Evolutionary conservation across 306 rosid genomes (phyloP).

Genomic region (Quercus gilva): DNA sequence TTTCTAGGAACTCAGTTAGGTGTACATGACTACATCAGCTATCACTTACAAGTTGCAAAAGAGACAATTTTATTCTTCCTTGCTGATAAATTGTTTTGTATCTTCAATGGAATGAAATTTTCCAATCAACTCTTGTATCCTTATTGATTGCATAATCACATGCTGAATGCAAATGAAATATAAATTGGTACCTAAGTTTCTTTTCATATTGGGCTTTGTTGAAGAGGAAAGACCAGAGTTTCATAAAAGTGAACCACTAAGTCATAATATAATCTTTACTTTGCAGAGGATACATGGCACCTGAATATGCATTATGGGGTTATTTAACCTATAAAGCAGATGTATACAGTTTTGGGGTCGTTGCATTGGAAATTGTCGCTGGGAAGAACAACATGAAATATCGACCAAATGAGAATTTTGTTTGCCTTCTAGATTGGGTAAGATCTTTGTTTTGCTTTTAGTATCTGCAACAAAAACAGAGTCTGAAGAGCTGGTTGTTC

Average conservation of each 20-base stretch:
- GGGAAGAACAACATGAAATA: slow-evolving; percentile 44
- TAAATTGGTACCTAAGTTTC: not conserved
- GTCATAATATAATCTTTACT: not conserved
- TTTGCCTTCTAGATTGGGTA: slow-evolving; percentile 69
- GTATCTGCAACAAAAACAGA: too few relatives aligned
- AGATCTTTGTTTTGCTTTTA: not conserved
- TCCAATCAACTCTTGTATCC: too few relatives aligned
- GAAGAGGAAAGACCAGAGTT: not conserved
- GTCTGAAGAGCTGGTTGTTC: too few relatives aligned
- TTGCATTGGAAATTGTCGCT: slow-evolving; percentile 48
- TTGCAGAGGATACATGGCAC: slow-evolving; percentile 75
- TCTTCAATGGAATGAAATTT: too few relatives aligned
- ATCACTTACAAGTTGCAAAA: not conserved
- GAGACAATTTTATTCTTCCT: not conserved
- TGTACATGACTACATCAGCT: not conserved
- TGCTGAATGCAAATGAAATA: not conserved
- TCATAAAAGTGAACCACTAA: too few relatives aligned
- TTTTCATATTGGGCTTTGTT: not conserved
- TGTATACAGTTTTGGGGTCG: slow-evolving; percentile 60
- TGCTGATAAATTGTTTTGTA: not conserved
- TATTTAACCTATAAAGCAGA: slow-evolving; percentile 51
- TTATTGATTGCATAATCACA: not conserved
- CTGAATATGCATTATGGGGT: slow-evolving; percentile 75
- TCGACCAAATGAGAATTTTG: slow-evolving; percentile 39
- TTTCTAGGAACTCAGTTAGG: too few relatives aligned